Percentiles rank a stretch among this genome's conserved stretches.
Evolutionary conservation across 805 yeast genomes (phyloP).

Genomic region (Metschnikowia koreensis): DNA sequence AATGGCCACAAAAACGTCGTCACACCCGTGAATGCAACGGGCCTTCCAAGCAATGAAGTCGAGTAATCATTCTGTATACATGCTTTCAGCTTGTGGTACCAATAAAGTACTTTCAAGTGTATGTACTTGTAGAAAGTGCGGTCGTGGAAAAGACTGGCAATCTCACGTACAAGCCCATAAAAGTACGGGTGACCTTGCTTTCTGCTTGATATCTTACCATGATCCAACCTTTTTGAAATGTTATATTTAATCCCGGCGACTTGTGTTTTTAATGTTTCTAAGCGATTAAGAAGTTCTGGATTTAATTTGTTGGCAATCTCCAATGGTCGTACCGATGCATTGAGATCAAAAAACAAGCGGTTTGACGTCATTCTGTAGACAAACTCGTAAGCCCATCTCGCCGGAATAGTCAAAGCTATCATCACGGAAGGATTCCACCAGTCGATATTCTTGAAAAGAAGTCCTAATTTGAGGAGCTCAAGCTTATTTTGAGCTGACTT

Average conservation of each 20-base stretch:
- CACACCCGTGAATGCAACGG: constrained; percentile 26
- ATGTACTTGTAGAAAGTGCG: constrained; percentile 2
- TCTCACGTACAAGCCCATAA: neutral
- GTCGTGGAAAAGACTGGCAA: constrained; percentile 5
- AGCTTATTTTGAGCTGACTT: neutral
- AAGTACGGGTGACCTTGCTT: neutral
- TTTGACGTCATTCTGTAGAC: constrained; percentile 33
- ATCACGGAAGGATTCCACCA: constrained; percentile 31
- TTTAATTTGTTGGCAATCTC: constrained; percentile 30
- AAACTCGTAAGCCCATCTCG: constrained; percentile 38
- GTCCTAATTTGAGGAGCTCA: neutral
- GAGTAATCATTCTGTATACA: constrained; percentile 38
- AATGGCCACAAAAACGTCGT: constrained; percentile 43
- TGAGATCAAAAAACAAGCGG: constrained; percentile 29
- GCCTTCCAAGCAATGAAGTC: constrained; percentile 20
- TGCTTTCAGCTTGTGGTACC: constrained; percentile 28
- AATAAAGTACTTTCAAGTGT: constrained; percentile 12
- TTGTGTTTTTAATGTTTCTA: constrained; percentile 15
- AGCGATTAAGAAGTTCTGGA: constrained; percentile 13
- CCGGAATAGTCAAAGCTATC: constrained; percentile 35
- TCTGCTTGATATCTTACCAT: neutral
- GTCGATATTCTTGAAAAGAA: constrained; percentile 23
- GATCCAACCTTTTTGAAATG: constrained; percentile 7
- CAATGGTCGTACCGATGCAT: constrained; percentile 29
- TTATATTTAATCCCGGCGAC: constrained; percentile 11